These are phyloP conservation scores for Ophiostoma himal-ulmi DNA, from an alignment of 2,329 filamentous ascomycete genomes.

Conservation along the genomic window DNA sequence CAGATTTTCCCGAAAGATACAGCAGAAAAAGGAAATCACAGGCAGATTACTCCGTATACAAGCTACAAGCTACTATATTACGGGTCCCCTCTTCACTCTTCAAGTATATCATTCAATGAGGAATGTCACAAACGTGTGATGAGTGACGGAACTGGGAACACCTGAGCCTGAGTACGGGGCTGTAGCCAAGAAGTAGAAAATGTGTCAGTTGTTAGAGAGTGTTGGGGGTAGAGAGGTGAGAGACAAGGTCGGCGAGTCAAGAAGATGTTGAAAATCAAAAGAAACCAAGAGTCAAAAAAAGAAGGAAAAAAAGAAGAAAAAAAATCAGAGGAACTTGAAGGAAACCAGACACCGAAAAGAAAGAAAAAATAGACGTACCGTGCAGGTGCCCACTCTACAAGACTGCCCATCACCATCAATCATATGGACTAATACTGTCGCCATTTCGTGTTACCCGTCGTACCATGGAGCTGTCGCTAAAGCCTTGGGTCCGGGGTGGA, in stretches of 20 bases:
- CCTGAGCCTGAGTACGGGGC: not conserved
- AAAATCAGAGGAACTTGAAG: not conserved
- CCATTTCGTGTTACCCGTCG: slow-evolving; percentile 5
- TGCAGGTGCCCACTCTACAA: not conserved
- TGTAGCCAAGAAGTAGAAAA: slow-evolving; percentile 6
- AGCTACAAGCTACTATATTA: not conserved
- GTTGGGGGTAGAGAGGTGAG: not conserved
- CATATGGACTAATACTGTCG: not conserved
- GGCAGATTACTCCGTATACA: not conserved
- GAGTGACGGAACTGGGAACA: not conserved
- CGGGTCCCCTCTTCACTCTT: not conserved
- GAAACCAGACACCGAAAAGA: not conserved
- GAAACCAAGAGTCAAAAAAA: not conserved
- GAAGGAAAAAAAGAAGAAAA: not conserved
- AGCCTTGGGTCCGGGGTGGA: slow-evolving; percentile 10
- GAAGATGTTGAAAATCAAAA: not conserved
- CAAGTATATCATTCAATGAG: not conserved
- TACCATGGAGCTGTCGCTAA: not conserved
- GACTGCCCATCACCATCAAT: not conserved
- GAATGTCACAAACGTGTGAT: slow-evolving; percentile 4
- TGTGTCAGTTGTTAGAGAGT: not conserved
- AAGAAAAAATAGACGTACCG: not conserved
- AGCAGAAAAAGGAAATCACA: not conserved
- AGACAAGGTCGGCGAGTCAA: not conserved
- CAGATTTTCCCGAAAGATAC: not conserved